Base-by-base conservation (phyloP, 768 basidiomycete species). In the Russula griseocarnosa region DNA sequence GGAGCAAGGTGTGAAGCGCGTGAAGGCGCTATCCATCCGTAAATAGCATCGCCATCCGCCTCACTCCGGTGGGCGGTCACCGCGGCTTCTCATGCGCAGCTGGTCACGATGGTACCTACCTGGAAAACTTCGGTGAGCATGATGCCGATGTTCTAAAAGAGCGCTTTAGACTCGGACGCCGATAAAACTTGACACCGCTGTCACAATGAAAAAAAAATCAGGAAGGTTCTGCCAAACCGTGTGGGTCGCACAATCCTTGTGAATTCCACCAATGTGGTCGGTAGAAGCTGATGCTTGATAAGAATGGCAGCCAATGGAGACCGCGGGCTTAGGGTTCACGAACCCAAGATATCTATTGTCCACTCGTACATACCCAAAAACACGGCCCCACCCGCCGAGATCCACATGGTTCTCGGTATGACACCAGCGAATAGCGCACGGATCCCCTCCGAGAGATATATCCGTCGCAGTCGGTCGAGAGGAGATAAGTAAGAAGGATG, bases 281-380 rank as follows among this genome's bases (percentile, higher is more conserved):
- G 24, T 53, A 50, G 26, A 18, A 30, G 30, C 32, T 8, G 28
- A 16, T 44, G 8, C 32, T 42, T 40, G 53, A 60, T 46, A 46
- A 55, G 58, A 42, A 34, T 20, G 42, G 57, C 14, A 22, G n/a
- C 42, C 42, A 49, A 47, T 47, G 49, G 47, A 34, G 22, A 34
- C 42, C 36, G 46, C 30, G 26, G 55, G 51, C 40, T 57, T 46
- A 65, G n/a, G 57, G 46, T 60, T 54, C 56, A 44, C 8, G 61
- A 59, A 53, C 54, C 26, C 24, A 69, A 50, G 34, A 59, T 10
- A 26, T 63, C 62, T 54, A 69, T 64, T 9, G 66, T 62, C 83
- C 85, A 88, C 74, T 99, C 96, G 70, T 98, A 99, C 54, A 93
- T 87, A n/a, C 97, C 97, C 28, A 99, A 80, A 74, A 99, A 99